phyloP scores from a whole-genome alignment of 2,329 filamentous ascomycete genomes.

The Exophiala sideris region DNA sequence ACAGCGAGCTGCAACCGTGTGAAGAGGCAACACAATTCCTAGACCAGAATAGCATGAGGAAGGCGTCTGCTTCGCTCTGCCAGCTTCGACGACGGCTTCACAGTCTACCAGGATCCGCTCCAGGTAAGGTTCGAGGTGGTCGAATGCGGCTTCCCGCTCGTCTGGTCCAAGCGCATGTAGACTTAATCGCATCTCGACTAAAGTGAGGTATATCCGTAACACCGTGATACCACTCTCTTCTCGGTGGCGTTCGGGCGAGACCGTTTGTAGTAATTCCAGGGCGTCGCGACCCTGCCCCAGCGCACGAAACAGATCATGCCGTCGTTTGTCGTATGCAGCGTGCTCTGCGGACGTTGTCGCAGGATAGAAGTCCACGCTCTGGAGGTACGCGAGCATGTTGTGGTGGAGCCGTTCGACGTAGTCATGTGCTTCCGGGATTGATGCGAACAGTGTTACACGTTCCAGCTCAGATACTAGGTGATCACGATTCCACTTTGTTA shows the following conservation, averaged over 20 bases:
- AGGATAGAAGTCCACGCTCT: constrained; percentile 3
- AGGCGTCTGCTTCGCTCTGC: background rate
- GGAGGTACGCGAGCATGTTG: constrained; percentile 11
- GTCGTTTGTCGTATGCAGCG: background rate
- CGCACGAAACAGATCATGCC: background rate
- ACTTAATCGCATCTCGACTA: constrained; percentile 7
- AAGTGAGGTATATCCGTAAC: constrained; percentile 11
- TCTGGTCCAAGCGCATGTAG: constrained; percentile 5
- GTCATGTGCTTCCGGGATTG: constrained; percentile 7
- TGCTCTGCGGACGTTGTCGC: constrained; percentile 8
- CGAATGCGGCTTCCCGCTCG: constrained; percentile 7
- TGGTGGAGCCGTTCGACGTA: constrained; percentile 13
- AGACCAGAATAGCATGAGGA: constrained; percentile 31
- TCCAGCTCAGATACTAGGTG: constrained; percentile 3
- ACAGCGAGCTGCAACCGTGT: constrained; percentile 64
- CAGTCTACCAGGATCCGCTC: constrained; percentile 9
- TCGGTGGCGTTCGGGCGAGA: background rate
- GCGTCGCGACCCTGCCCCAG: constrained; percentile 4
- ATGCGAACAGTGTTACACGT: constrained; percentile 1
- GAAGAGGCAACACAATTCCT: constrained; percentile 64
- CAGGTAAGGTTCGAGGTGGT: constrained; percentile 3
- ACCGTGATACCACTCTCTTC: background rate
- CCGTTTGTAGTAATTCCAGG: constrained; percentile 3
- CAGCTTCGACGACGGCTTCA: background rate
- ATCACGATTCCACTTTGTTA: constrained; percentile 1